A percentile compares a stretch with the other conserved stretches of the same genome.
Conservation (phyloP, 768 basidiomycete genomes). For the Podaxis sp. region DNA sequence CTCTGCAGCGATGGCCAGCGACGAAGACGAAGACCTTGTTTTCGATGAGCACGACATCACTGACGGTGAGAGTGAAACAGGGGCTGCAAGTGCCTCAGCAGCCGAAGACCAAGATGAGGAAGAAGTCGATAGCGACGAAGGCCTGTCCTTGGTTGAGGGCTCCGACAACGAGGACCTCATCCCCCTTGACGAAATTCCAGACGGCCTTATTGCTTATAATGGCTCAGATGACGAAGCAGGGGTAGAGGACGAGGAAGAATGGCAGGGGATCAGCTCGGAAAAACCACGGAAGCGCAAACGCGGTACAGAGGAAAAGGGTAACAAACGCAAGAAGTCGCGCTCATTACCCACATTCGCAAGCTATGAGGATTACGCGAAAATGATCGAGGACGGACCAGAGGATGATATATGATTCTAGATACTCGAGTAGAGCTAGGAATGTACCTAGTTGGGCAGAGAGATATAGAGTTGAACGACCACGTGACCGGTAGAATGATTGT, state of each 20-base stretch:
- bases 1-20: constrained; percentile 15
- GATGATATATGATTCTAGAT: constrained; percentile 49
- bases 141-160: constrained; percentile 57
- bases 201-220: constrained; percentile 61
- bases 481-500: not conserved
- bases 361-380: constrained; percentile 81
- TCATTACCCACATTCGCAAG: constrained; percentile 80
- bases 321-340: constrained; percentile 66
- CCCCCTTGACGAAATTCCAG: constrained; percentile 54
- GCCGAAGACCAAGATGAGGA: constrained; percentile 33
- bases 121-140: constrained; percentile 35
- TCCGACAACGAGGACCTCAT: constrained; percentile 76
- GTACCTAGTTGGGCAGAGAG: not conserved
- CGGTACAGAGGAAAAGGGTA: constrained; percentile 28
- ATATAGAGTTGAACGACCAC: constrained; percentile 4
- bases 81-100: constrained; percentile 26
- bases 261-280: constrained; percentile 46
- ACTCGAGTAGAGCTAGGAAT: not conserved
- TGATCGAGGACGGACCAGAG: constrained; percentile 80
- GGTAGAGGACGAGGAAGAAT: constrained; percentile 44
- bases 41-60: constrained; percentile 29
- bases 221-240: constrained; percentile 48
- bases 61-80: constrained; percentile 22
- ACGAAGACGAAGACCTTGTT: constrained; percentile 22
- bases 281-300: constrained; percentile 36